Base-by-base conservation (phyloP, 75 land plant species). In the Cupressus sempervirens region DNA sequence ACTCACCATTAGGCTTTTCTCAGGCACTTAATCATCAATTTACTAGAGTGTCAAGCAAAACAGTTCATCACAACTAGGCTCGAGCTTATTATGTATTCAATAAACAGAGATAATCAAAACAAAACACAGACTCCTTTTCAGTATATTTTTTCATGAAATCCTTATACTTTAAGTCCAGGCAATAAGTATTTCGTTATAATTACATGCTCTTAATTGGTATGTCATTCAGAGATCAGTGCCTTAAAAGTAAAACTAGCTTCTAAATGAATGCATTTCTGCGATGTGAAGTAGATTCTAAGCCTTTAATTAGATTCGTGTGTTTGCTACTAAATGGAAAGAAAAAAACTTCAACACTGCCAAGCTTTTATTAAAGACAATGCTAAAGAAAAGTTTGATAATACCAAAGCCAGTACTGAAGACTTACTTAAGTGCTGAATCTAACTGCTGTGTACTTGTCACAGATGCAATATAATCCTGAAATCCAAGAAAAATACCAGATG, bases 391-490 rank as follows among this genome's bases (percentile, higher is more conserved):
- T 16, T 20, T 38, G 26, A 45, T 79, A 45, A 26, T 45, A 12
- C 3, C 12, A 8, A 23, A 38, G 26, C 26, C 10, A 79, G 26
- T 15, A 35, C 5, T 35, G 54, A 30, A 36, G 40, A 89, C 81
- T 83, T 92, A 93, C 93, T 87, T 87, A 1, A 88, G 43, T 82
- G 80, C 85, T 81, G 88, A 85, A 16, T 62, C 85, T 38, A 35
- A 83, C 41, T 82, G 86, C 72, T 53, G 85, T 12, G 84, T 67
- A 80, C 54, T 83, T 20, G 86, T 89, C 86, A 90, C 74, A 52
- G 83, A 81, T 26, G 92, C 90, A 54, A 93, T 80, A 84, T 89
- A 93, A 62, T 90, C 93, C 95, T 93, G 88, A 20, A 82, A 77
- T 30, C 54, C 70, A 86, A n/a, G 35, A 41, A 68, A 85, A 36